A percentile compares a stretch with the other conserved stretches of the same genome.
Conservation (phyloP, 2,329 filamentous ascomycete species). For the Emydomyces testavorans region DNA sequence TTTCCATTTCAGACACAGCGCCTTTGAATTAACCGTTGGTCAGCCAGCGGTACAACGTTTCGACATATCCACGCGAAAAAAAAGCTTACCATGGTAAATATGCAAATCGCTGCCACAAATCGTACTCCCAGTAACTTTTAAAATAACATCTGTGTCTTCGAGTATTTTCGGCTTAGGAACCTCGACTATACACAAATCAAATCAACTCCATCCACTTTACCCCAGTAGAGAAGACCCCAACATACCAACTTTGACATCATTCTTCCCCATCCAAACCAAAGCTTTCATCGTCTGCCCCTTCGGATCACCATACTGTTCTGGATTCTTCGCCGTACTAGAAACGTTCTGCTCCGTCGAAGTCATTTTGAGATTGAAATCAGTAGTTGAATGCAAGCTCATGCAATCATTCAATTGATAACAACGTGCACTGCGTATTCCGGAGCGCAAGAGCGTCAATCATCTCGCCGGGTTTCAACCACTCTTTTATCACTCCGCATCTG, state of each 20-base stretch:
- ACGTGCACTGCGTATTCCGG: neutral
- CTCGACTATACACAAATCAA: conserved; percentile 38
- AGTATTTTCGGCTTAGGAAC: conserved; percentile 59
- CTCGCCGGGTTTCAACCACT: too few species aligned
- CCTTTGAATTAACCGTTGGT: conserved; percentile 19
- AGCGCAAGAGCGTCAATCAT: neutral
- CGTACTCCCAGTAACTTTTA: conserved; percentile 60
- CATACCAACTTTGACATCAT: conserved; percentile 55
- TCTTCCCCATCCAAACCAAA: conserved; percentile 71
- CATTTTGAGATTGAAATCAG: conserved; percentile 2
- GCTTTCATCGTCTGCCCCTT: conserved; percentile 61
- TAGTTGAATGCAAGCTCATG: neutral
- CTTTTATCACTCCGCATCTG: too few species aligned
- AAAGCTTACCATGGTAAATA: conserved; percentile 31
- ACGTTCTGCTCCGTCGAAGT: conserved; percentile 47
- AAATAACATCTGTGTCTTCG: conserved; percentile 64
- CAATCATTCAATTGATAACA: neutral
- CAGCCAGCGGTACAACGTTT: conserved; percentile 4
- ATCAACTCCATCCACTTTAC: neutral
- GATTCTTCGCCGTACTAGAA: conserved; percentile 49
- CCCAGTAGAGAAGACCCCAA: neutral
- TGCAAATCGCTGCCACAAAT: conserved; percentile 53
- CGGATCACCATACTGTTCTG: conserved; percentile 41
- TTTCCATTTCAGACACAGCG: conserved; percentile 46
- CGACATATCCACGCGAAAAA: neutral